Conservation (phyloP, 176 grass and related monocot genomes). For the Eremochloa ophiuroides region DNA sequence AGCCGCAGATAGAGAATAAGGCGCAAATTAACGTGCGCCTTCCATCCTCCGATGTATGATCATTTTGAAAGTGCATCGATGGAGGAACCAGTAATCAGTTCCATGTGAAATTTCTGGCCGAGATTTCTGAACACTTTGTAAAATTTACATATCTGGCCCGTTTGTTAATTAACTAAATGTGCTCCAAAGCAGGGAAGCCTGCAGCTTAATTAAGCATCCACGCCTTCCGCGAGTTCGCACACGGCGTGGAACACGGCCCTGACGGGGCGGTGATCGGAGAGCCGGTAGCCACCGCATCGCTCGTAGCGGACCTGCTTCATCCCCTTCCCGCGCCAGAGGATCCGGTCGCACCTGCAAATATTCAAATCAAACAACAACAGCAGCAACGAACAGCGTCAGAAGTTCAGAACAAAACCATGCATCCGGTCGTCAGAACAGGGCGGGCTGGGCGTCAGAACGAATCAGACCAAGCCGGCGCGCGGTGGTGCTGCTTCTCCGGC, state of each 20-base stretch:
- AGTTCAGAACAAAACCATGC: neutral
- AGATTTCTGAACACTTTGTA: neutral
- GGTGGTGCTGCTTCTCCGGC: constrained; percentile 31
- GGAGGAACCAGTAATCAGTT: no score
- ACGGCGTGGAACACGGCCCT: constrained; percentile 57
- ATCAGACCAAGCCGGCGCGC: constrained; percentile 66
- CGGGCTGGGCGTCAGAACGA: neutral
- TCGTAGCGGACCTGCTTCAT: constrained; percentile 65
- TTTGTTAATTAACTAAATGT: neutral
- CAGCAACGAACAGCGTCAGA: neutral
- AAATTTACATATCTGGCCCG: neutral
- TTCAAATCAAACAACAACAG: no score
- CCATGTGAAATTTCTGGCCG: neutral
- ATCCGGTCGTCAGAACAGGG: no score
- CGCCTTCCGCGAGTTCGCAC: neutral
- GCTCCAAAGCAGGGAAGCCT: neutral
- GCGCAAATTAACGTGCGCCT: no score
- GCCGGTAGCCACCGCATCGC: constrained; percentile 44
- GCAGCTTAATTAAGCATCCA: neutral
- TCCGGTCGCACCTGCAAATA: constrained; percentile 69
- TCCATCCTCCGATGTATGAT: no score
- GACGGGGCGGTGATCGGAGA: constrained; percentile 84
- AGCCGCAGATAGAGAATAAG: no score
- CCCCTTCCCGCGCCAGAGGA: constrained; percentile 70
- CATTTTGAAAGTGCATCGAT: no score